Conservation (phyloP, 2,329 filamentous ascomycete genomes). For the Colletotrichum costaricense region DNA sequence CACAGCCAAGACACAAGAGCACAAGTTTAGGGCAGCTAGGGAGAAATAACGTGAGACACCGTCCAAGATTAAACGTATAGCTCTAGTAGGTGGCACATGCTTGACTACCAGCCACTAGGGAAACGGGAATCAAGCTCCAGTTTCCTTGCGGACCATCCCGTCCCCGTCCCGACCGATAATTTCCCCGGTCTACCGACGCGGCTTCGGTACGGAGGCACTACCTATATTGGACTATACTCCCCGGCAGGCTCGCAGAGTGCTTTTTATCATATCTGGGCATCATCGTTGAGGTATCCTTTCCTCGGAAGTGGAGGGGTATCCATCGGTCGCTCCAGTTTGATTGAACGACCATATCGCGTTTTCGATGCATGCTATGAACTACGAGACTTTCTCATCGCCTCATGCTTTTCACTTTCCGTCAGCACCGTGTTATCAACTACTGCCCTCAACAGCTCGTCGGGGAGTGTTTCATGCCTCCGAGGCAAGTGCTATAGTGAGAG, state of each 20-base stretch:
- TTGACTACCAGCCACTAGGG: background rate
- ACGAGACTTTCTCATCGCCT: background rate
- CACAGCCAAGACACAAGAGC: constrained; percentile 20
- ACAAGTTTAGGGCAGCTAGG: constrained; percentile 2
- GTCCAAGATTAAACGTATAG: constrained; percentile 8
- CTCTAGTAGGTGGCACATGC: constrained; percentile 9
- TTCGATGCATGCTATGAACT: background rate
- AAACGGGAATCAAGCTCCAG: constrained; percentile 4
- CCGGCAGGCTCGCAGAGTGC: constrained; percentile 7
- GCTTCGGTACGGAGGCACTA: constrained; percentile 7
- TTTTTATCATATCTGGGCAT: background rate
- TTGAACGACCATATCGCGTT: background rate
- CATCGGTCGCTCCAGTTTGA: background rate
- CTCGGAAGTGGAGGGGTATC: background rate
- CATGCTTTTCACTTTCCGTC: background rate
- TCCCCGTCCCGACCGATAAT: constrained; percentile 26
- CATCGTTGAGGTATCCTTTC: constrained; percentile 14
- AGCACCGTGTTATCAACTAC: no score
- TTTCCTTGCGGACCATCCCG: constrained; percentile 25
- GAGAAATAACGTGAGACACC: constrained; percentile 25
- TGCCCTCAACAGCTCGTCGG: background rate
- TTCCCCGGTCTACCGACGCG: constrained; percentile 24
- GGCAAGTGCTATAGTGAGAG: no score
- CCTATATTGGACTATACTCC: constrained; percentile 5
- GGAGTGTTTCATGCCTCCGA: background rate